Conservation (phyloP, 2,329 filamentous ascomycete species). For the Cercospora sesami region DNA sequence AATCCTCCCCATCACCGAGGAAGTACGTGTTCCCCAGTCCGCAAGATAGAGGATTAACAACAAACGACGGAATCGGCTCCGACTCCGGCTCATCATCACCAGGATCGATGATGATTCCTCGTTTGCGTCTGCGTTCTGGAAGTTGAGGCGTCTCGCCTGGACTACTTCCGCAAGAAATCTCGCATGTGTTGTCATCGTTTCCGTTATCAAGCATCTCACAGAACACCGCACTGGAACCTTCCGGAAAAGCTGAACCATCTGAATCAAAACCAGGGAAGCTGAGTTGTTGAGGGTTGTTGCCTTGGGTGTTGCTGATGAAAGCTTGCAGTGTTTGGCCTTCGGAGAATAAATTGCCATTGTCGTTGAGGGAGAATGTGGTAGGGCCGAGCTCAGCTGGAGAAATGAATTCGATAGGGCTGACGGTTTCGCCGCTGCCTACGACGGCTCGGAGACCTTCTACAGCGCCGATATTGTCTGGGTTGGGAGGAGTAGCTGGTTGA, state of each 20-base stretch:
- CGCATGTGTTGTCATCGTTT: neutral
- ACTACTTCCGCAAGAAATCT: neutral
- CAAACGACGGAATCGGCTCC: neutral
- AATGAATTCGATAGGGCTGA: conserved; percentile 3
- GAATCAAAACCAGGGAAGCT: neutral
- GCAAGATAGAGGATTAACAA: neutral
- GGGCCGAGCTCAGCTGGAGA: neutral
- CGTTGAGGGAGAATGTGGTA: neutral
- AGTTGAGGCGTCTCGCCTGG: neutral
- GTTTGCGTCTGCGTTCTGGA: neutral
- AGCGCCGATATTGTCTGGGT: neutral
- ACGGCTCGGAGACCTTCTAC: neutral
- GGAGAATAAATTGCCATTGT: neutral
- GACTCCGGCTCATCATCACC: neutral
- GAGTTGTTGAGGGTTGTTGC: neutral
- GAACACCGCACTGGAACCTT: neutral
- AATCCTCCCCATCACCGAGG: neutral
- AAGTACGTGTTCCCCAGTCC: neutral
- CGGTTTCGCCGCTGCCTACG: neutral
- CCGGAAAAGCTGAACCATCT: neutral
- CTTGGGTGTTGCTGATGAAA: neutral
- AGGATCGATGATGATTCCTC: neutral
- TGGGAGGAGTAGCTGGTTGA: neutral
- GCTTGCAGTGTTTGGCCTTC: neutral
- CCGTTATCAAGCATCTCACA: neutral